These are phyloP conservation scores for Trichoderma brevicompactum DNA, from an alignment of 2,329 filamentous ascomycete genomes.

Conservation along the genomic window DNA sequence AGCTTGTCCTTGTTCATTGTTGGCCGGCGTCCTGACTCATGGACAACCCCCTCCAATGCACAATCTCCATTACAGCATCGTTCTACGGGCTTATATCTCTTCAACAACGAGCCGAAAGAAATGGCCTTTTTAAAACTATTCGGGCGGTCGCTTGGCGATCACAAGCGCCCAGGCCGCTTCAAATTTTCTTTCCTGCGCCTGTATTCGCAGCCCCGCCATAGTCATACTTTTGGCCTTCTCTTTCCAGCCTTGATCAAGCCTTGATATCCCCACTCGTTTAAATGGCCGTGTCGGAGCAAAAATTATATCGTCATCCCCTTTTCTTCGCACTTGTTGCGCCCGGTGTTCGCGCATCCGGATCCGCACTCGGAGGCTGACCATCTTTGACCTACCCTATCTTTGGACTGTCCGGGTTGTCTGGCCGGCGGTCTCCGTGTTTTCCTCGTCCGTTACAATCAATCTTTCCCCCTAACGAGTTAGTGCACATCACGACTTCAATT, in stretches of 20 bases:
- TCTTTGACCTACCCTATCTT: conserved; percentile 33
- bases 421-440: conserved; percentile 39
- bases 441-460: conserved; percentile 35
- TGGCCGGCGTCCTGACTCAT: conserved; percentile 10
- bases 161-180: not conserved
- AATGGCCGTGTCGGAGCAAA: conserved; percentile 37
- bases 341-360: conserved; percentile 30
- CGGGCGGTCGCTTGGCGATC: conserved; percentile 6
- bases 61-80: not conserved
- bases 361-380: conserved; percentile 39
- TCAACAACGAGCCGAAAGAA: not conserved
- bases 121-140: not conserved
- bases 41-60: conserved; percentile 12
- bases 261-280: conserved; percentile 37
- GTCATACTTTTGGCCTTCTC: conserved; percentile 16
- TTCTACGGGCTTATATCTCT: not conserved
- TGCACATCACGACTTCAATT: conserved; percentile 28
- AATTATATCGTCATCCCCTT: conserved; percentile 40
- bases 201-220: conserved; percentile 16
- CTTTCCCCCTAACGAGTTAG: conserved; percentile 24
- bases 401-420: conserved; percentile 28
- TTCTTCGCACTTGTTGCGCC: conserved; percentile 30
- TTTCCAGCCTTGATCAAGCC: conserved; percentile 24
- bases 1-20: not conserved
- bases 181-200: conserved; percentile 1